These are phyloP conservation scores for Cryptosporidium canis DNA, from an alignment of 169 alveolate species.

Conservation along the genomic window DNA sequence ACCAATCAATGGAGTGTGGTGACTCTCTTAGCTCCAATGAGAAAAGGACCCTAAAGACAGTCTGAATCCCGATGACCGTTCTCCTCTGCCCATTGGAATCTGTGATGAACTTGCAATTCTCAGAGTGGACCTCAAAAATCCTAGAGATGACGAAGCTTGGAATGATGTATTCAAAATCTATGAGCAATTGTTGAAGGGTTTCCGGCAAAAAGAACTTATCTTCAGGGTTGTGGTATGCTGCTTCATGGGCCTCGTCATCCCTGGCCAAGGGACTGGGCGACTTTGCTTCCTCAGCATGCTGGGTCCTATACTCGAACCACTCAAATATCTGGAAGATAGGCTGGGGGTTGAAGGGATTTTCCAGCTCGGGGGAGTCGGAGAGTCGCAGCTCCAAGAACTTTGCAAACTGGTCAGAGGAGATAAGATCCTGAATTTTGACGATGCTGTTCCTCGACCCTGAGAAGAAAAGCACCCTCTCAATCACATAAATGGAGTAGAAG, in stretches of 20 bases:
- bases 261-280: neutral
- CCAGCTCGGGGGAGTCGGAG: slow-evolving; percentile 2
- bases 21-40: slow-evolving; percentile 44
- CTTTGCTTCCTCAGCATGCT: neutral
- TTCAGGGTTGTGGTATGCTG: neutral
- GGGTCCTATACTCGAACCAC: slow-evolving; percentile 42
- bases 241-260: neutral
- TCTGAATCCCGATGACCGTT: neutral
- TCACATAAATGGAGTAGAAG: slow-evolving; percentile 34
- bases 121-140: slow-evolving; percentile 34
- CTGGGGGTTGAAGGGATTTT: slow-evolving; percentile 63
- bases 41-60: slow-evolving; percentile 32
- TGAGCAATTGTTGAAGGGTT: slow-evolving; percentile 33
- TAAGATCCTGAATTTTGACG: slow-evolving; percentile 37
- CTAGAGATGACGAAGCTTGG: slow-evolving; percentile 50
- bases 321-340: slow-evolving; percentile 39
- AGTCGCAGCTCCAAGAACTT: slow-evolving; percentile 45
- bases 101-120: neutral
- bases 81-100: slow-evolving; percentile 18
- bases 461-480: slow-evolving; percentile 48
- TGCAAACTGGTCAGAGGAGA: slow-evolving; percentile 48
- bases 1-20: slow-evolving; percentile 35
- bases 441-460: slow-evolving; percentile 29
- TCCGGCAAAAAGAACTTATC: slow-evolving; percentile 46
- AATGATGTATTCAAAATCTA: slow-evolving; percentile 56